These are phyloP conservation scores for Paspalum notatum DNA, from an alignment of 176 grass and related monocot genomes.

Conservation along the genomic window DNA sequence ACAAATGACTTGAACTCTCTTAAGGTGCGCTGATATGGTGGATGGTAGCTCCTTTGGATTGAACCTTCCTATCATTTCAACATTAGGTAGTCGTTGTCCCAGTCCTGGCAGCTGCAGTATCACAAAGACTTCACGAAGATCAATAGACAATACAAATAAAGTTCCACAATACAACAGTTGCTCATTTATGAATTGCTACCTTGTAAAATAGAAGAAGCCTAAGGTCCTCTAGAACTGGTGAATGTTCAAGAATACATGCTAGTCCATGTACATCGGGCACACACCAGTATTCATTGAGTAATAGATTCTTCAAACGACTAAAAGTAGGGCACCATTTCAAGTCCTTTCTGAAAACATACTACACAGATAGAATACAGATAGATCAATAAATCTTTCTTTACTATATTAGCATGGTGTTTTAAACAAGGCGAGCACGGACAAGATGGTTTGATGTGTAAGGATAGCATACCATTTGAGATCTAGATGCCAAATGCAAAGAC, in stretches of 20 bases:
- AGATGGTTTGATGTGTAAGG: neutral
- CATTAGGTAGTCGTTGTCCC: neutral
- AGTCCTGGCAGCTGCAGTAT: neutral
- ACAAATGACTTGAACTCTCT: slow-evolving; percentile 12
- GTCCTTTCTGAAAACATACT: slow-evolving; percentile 13
- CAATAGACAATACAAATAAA: neutral
- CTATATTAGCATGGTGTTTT: neutral
- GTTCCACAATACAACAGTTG: neutral
- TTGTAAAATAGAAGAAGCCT: neutral
- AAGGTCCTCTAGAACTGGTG: slow-evolving; percentile 27
- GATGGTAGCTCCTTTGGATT: slow-evolving; percentile 4
- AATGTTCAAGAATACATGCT: slow-evolving; percentile 27
- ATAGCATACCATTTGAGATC: neutral
- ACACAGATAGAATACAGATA: neutral
- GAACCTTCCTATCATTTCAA: neutral
- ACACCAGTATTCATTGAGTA: neutral
- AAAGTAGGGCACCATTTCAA: slow-evolving; percentile 29
- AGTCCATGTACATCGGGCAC: neutral
- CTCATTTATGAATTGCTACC: neutral
- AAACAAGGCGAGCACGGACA: neutral
- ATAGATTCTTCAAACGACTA: neutral
- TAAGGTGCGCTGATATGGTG: slow-evolving; percentile 25
- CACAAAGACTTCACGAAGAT: neutral
- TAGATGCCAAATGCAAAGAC: rapidly evolving
- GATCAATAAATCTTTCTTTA: neutral